phyloP scores from a whole-genome alignment of 2,329 filamentous ascomycete genomes.

The Cordyceps cicadae region DNA sequence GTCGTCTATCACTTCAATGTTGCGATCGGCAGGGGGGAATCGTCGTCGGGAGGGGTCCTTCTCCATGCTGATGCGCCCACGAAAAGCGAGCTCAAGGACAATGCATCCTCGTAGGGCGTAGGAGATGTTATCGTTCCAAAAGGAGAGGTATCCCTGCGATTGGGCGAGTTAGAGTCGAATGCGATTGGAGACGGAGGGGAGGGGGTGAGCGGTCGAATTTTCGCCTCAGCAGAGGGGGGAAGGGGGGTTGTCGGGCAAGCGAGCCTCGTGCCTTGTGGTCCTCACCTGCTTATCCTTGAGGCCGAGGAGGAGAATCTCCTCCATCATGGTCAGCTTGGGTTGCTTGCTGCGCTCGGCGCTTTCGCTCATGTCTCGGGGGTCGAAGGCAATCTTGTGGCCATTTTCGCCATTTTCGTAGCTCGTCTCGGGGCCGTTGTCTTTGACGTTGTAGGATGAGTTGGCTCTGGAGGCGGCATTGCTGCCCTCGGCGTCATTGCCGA shows the following conservation, averaged over 20 bases:
- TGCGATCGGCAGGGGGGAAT: constrained; percentile 83
- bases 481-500: constrained; percentile 44
- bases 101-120: constrained; percentile 97
- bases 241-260: no score
- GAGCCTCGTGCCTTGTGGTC: background rate
- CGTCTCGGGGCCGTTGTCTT: constrained; percentile 58
- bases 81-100: constrained; percentile 92
- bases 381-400: constrained; percentile 97
- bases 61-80: constrained; percentile 96
- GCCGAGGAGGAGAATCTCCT: constrained; percentile 90
- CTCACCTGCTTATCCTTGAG: constrained; percentile 97
- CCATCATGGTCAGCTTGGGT: constrained; percentile 97
- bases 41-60: constrained; percentile 87
- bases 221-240: background rate
- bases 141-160: constrained; percentile 83
- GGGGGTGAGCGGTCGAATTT: background rate
- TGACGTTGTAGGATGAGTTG: constrained; percentile 36
- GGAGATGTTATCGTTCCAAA: constrained; percentile 99
- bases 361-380: constrained; percentile 95
- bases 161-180: background rate
- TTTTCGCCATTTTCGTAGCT: constrained; percentile 90
- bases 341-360: constrained; percentile 94
- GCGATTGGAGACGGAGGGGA: background rate
- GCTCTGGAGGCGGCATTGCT: constrained; percentile 47
- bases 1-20: constrained; percentile 96